These are phyloP conservation scores for Veloboletus limbatus DNA, from an alignment of 1,284 basidiomycete genomes.

Conservation along the genomic window DNA sequence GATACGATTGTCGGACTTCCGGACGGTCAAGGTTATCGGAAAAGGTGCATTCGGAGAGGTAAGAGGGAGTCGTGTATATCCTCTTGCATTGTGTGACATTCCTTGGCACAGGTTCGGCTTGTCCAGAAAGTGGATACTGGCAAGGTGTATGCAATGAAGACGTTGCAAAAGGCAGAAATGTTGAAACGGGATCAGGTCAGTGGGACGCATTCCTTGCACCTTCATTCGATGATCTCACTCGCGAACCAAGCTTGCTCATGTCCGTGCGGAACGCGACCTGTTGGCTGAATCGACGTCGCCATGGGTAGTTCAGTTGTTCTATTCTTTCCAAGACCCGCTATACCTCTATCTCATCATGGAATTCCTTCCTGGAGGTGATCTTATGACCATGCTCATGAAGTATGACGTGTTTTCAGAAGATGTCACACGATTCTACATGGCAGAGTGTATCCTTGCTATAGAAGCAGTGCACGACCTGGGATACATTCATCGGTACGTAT, in stretches of 20 bases:
- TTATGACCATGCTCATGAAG: conserved; percentile 99
- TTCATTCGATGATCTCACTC: conserved; percentile 4
- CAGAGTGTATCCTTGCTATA: conserved; percentile 96
- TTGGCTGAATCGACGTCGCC: conserved; percentile 96
- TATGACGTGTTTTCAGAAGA: conserved; percentile 99
- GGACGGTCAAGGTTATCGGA: conserved; percentile 97
- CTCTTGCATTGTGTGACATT: background rate
- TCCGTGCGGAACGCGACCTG: conserved; percentile 97
- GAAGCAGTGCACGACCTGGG: conserved; percentile 98
- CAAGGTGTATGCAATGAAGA: conserved; percentile 99
- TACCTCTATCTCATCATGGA: conserved; percentile 99
- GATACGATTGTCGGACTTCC: conserved; percentile 91
- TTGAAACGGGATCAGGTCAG: conserved; percentile 96
- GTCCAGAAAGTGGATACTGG: conserved; percentile 97
- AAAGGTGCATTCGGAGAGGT: conserved; percentile 99
- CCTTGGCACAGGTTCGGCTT: conserved; percentile 71
- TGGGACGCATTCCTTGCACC: conserved; percentile 1
- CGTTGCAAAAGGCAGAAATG: conserved; percentile 97
- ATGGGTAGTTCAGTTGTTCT: conserved; percentile 98
- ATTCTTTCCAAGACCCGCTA: conserved; percentile 96
- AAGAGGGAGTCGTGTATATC: conserved; percentile 1
- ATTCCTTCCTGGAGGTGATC: conserved; percentile 95
- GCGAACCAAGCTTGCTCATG: conserved; percentile 80
- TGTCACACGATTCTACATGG: conserved; percentile 99
- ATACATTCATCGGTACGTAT: conserved; percentile 91